A percentile compares a stretch with the other conserved stretches of the same genome.
These are phyloP conservation scores for Beauveria medogensis DNA, from an alignment of 2,329 filamentous ascomycete species.

Conservation along the genomic window DNA sequence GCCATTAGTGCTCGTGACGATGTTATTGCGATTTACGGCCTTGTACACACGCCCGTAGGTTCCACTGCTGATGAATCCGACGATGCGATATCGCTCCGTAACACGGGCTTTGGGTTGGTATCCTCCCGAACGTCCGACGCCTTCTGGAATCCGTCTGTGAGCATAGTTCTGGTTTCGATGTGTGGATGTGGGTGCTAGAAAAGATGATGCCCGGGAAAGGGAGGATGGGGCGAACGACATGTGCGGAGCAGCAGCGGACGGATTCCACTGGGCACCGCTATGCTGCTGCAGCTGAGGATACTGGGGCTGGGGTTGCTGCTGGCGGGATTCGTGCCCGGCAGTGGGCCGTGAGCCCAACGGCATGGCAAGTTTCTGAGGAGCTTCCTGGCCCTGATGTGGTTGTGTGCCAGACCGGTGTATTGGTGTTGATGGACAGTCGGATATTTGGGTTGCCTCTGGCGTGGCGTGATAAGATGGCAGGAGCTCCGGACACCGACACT, in stretches of 20 bases:
- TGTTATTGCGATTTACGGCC: slow-evolving; percentile 55
- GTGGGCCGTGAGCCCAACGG: background rate
- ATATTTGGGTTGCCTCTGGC: background rate
- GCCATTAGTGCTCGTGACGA: slow-evolving; percentile 8
- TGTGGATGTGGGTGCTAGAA: background rate
- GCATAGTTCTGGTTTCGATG: slow-evolving; percentile 15
- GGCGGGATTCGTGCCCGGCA: background rate
- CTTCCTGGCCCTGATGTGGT: background rate
- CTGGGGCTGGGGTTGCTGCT: background rate
- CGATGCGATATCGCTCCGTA: slow-evolving; percentile 87
- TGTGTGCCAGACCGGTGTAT: background rate
- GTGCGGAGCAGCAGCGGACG: background rate
- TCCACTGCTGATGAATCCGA: slow-evolving; percentile 96
- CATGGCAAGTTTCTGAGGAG: background rate
- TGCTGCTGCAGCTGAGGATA: background rate
- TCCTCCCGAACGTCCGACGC: slow-evolving; percentile 41
- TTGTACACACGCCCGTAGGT: slow-evolving; percentile 99
- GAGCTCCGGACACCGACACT: background rate
- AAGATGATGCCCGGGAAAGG: background rate
- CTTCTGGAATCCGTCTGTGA: slow-evolving; percentile 39
- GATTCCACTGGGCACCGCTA: background rate
- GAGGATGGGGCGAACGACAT: slow-evolving; percentile 10
- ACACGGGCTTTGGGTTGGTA: slow-evolving; percentile 79
- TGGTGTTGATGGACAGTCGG: background rate
- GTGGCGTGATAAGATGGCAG: background rate